Evolutionary conservation across 2,329 filamentous ascomycete genomes (phyloP), one percentile per base, ranked within the genome.

Genomic region (Diplodia mutila): DNA sequence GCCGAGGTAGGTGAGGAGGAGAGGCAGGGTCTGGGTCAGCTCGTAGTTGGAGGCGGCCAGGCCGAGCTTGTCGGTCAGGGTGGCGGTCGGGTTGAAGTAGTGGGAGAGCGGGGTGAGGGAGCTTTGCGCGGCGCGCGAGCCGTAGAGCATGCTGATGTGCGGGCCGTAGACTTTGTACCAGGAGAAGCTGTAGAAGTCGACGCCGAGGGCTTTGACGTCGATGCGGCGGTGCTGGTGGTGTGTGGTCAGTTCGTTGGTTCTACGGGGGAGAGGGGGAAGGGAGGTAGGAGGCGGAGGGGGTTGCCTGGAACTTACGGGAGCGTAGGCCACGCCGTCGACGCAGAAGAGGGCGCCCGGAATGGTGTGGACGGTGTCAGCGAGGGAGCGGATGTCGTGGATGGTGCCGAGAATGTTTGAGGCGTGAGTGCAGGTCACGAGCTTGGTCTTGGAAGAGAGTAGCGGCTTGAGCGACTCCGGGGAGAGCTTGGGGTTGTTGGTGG

Each of bases 161-260:
- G 91, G 91, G 0, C 91, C 91, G 74, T 91, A 94, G 1, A 82
- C 81, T 76, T 94, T 94, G 79, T 94, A 94, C 91, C 91, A 94
- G 0, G 85, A 89, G 74, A 94, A 92, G n/a, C 84, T 74, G 76
- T 94, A 94, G 71, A 93, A 89, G 74, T 94, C 91, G 0, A 90
- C 89, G 0, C 85, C 90, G 0, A 92, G 81, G 0, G 80, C 86
- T 70, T 86, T 83, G 4, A 94, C 89, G 75, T 94, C 89, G 12
- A 94, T 79, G 8, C 81, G 81, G 4, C 90, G 83, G 76, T 94
- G 91, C 0, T 54, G 11, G 52, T 8, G 23, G 49, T 27, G 27
- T 1, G 18, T 1, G 27, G 52, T 54, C 23, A 54, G 52, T 9
- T 46, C 2, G 18, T 6, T 3, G 16, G 25, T 12, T 16, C 29